These are phyloP conservation scores for Candida insectalens DNA, from an alignment of 805 yeast species.

Conservation along the genomic window DNA sequence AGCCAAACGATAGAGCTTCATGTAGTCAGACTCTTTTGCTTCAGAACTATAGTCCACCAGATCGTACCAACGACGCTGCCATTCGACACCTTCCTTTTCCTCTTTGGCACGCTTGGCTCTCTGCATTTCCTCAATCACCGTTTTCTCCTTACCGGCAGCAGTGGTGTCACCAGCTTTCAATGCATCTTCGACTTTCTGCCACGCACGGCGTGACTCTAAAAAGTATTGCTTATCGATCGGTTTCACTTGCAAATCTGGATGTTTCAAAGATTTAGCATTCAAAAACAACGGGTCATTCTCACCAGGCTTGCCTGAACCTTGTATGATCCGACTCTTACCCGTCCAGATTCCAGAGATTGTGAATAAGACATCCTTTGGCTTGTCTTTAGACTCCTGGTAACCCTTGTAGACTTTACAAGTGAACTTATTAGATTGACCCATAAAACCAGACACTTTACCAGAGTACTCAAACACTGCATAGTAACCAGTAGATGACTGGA, in stretches of 20 bases:
- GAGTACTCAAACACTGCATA: constrained; percentile 64
- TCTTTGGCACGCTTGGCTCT: constrained; percentile 75
- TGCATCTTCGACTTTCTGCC: constrained; percentile 86
- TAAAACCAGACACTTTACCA: constrained; percentile 92
- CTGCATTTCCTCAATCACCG: constrained; percentile 74
- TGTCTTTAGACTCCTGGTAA: constrained; percentile 34
- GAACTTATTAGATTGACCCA: constrained; percentile 89
- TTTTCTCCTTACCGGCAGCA: constrained; percentile 63
- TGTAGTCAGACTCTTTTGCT: constrained; percentile 18
- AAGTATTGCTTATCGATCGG: constrained; percentile 74
- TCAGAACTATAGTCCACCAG: constrained; percentile 29
- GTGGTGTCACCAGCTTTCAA: constrained; percentile 68
- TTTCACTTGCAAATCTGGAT: constrained; percentile 60
- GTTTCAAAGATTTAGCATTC: constrained; percentile 42
- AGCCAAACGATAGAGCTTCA: constrained; percentile 35
- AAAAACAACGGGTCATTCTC: constrained; percentile 46
- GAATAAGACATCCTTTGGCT: constrained; percentile 59
- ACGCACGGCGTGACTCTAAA: constrained; percentile 81
- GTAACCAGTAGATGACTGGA: constrained; percentile 77
- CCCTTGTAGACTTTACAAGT: constrained; percentile 72
- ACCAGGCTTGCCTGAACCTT: constrained; percentile 38
- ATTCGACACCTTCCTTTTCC: constrained; percentile 45
- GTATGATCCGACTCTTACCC: constrained; percentile 53
- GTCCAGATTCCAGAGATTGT: constrained; percentile 93
- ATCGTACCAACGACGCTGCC: constrained; percentile 84